A percentile compares a stretch with the other conserved stretches of the same genome.
Evolutionary conservation across 129 eudicot genomes (phyloP).

Genomic region (Flaveria robusta): DNA sequence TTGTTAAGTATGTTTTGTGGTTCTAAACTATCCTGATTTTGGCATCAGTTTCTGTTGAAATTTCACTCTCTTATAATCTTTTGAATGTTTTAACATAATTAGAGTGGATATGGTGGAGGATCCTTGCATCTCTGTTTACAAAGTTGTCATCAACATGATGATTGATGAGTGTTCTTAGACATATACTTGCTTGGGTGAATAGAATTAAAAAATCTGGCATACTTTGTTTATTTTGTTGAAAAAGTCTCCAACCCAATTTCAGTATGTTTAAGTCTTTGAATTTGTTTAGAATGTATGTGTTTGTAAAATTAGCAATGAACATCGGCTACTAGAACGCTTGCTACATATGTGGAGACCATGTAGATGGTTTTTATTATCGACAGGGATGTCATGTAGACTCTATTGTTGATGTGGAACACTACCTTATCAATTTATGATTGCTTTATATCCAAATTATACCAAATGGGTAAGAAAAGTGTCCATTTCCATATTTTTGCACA

Average conservation of each 20-base stretch:
- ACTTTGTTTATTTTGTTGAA: not conserved
- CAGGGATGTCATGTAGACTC: not conserved
- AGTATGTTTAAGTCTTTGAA: not conserved
- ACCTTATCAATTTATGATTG: not conserved
- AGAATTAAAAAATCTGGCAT: not conserved
- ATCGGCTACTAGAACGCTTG: not conserved
- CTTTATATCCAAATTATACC: not conserved
- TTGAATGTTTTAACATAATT: not conserved
- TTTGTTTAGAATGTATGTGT: not conserved
- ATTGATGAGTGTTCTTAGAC: not conserved
- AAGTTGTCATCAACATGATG: constrained; percentile 9
- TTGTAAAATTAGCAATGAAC: not conserved
- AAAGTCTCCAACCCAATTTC: not conserved
- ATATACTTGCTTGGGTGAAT: not conserved
- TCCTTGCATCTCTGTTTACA: constrained; percentile 2
- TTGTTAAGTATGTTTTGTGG: constrained; percentile 8
- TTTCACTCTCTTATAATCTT: constrained; percentile 6
- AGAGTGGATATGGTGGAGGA: constrained; percentile 1
- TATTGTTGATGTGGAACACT: not conserved
- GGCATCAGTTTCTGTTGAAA: not conserved
- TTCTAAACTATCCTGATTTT: not conserved
- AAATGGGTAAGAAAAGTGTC: not conserved
- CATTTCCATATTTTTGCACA: not conserved
- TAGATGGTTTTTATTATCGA: not conserved
- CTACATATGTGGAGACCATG: not conserved